Base-by-base conservation (phyloP, 2,329 filamentous ascomycete genomes). In the Trichoderma lentiforme region DNA sequence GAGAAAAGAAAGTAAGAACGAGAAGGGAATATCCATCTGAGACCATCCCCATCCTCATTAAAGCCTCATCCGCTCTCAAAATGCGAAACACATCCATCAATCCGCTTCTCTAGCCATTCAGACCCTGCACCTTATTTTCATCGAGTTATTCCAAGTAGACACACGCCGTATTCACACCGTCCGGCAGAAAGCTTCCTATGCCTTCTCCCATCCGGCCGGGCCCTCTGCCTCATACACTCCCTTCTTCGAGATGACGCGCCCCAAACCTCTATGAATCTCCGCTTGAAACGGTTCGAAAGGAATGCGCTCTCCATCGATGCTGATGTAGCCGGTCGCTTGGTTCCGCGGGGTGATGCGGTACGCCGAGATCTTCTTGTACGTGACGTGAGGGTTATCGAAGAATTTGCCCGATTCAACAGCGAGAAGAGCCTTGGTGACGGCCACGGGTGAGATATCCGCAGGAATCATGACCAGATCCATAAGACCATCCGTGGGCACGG, bases 201-300 rank as follows among this genome's bases (percentile, higher is more conserved):
- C 80, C 71, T 79, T 82, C 65, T 89, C 84, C 86, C 87, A 89
- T 63, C 83, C 80, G 9, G 76, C 74, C 3, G 88, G 88, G 0
- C 89, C 89, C 2, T 83, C 82, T 0, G 86, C 85, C 77, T 97
- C 94, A 80, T 94, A 97, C 70, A 87, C 82, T 73, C 90, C 92
- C 32, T 85, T 89, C 82, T 92, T 93, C 64, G 93, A 93, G 74
- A 98, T 84, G n/a, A 95, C 92, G 4, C 92, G 93, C 1, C 93
- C 96, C 28, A 99, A 84, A 0, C 92, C 92, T 67, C 85, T 88
- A 80, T 98, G 94, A 7, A 98, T 87, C 82, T 99, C 96, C 3
- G 91, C 93, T 83, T 99, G 96, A 79, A 98, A 97, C 0, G 93
- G 92, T 76, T 91, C 91, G 79, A 97, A 98, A 0, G 94, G 92